These are phyloP conservation scores for Talaromyces sp. DNA, from an alignment of 2,329 filamentous ascomycete species.

Conservation along the genomic window DNA sequence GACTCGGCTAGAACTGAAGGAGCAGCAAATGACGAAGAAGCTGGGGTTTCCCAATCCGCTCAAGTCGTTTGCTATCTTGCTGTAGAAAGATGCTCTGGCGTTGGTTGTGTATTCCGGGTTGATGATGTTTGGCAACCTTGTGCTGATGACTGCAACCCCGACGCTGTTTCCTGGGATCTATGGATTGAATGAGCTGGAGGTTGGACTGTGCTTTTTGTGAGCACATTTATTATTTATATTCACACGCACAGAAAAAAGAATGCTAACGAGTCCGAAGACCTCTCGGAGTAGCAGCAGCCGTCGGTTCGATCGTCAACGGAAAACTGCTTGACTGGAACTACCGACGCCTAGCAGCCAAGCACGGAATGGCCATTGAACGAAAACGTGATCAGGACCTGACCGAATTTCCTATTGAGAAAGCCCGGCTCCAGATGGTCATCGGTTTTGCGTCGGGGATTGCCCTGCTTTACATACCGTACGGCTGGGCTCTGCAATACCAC, in stretches of 20 bases:
- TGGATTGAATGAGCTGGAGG: slow-evolving; percentile 41
- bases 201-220: slow-evolving; percentile 30
- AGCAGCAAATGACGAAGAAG: slow-evolving; percentile 10
- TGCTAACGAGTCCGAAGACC: slow-evolving; percentile 15
- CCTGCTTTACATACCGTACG: slow-evolving; percentile 28
- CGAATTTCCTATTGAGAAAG: slow-evolving; percentile 48
- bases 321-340: slow-evolving; percentile 69
- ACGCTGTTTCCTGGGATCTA: slow-evolving; percentile 43
- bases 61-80: slow-evolving; percentile 25
- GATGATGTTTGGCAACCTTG: slow-evolving; percentile 44
- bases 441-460: slow-evolving; percentile 25
- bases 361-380: slow-evolving; percentile 58
- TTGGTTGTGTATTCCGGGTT: slow-evolving; percentile 28
- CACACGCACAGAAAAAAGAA: background rate
- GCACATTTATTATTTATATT: background rate
- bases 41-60: slow-evolving; percentile 30
- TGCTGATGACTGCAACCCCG: slow-evolving; percentile 39
- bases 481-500: slow-evolving; percentile 33
- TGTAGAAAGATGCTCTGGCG: slow-evolving; percentile 27
- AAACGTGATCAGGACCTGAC: slow-evolving; percentile 52
- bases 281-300: slow-evolving; percentile 20
- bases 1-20: background rate
- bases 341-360: slow-evolving; percentile 56
- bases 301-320: slow-evolving; percentile 39
- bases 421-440: slow-evolving; percentile 29